A percentile compares a stretch with the other conserved stretches of the same genome.
Conservation (phyloP, 768 basidiomycete genomes). For the Agaricus sinodeliciosus region DNA sequence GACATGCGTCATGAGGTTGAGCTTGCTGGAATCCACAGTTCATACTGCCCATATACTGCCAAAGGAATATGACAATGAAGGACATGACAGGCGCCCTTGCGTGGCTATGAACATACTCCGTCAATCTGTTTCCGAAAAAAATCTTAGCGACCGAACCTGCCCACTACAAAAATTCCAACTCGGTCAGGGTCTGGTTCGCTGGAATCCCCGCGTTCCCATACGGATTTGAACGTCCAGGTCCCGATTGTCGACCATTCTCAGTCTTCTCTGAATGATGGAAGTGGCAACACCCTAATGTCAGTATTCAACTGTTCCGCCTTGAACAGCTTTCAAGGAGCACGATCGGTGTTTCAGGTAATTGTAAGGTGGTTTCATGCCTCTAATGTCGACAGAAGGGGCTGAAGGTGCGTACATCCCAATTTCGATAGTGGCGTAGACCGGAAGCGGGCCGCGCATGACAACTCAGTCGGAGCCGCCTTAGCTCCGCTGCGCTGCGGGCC, state of each 20-base stretch:
- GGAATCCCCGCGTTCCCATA: background rate
- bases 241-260: background rate
- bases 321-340: conserved; percentile 2
- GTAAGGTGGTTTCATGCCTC: background rate
- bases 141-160: background rate
- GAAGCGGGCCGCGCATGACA: too few relatives aligned
- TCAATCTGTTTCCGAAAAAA: too few relatives aligned
- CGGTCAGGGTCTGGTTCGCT: background rate
- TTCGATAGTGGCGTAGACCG: background rate
- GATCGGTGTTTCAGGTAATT: conserved; percentile 8
- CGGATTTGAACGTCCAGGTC: background rate
- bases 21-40: too few relatives aligned
- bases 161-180: background rate
- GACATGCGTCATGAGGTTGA: too few relatives aligned
- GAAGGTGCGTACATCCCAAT: too few relatives aligned
- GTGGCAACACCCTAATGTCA: background rate
- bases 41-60: background rate
- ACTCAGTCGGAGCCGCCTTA: too few relatives aligned
- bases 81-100: too few relatives aligned
- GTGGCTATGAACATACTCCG: too few relatives aligned
- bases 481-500: too few relatives aligned
- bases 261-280: conserved; percentile 7
- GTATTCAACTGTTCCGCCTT: background rate
- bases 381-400: background rate
- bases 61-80: conserved; percentile 6